Evolutionary conservation across 2,329 filamentous ascomycete species (phyloP).

Genomic region (Dichotomopilus funicola): DNA sequence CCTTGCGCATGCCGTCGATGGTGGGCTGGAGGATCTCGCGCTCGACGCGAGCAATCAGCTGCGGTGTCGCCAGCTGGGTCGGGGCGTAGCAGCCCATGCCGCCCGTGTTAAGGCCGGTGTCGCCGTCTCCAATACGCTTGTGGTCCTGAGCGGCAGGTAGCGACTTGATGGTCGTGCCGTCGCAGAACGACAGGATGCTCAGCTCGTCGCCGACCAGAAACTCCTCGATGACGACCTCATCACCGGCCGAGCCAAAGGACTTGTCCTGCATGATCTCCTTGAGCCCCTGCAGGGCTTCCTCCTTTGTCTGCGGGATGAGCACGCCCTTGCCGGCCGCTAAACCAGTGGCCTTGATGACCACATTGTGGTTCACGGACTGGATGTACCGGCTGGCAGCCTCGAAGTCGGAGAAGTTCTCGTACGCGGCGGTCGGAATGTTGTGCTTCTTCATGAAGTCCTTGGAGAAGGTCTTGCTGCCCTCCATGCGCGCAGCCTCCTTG

Average conservation of each 20-base stretch:
- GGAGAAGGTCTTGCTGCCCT: conserved; percentile 93
- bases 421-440: conserved; percentile 82
- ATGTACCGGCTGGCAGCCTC: conserved; percentile 68
- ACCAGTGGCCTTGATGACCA: conserved; percentile 92
- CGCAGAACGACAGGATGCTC: conserved; percentile 84
- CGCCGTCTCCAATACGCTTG: conserved; percentile 88
- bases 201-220: conserved; percentile 87
- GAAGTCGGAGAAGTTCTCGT: conserved; percentile 81
- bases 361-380: conserved; percentile 60
- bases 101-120: conserved; percentile 87
- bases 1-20: conserved; percentile 77
- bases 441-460: conserved; percentile 97
- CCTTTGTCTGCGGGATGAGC: conserved; percentile 73
- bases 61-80: conserved; percentile 70
- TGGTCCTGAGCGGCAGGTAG: conserved; percentile 93
- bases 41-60: conserved; percentile 73
- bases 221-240: conserved; percentile 94
- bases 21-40: conserved; percentile 81
- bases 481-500: conserved; percentile 77
- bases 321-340: conserved; percentile 94
- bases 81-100: conserved; percentile 97
- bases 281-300: conserved; percentile 75
- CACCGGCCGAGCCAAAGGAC: conserved; percentile 79
- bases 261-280: conserved; percentile 85
- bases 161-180: conserved; percentile 76